Evolutionary conservation across 2,329 filamentous ascomycete species (phyloP), one percentile per base, ranked within the genome.

Genomic region (Sarocladium brachiariae): DNA sequence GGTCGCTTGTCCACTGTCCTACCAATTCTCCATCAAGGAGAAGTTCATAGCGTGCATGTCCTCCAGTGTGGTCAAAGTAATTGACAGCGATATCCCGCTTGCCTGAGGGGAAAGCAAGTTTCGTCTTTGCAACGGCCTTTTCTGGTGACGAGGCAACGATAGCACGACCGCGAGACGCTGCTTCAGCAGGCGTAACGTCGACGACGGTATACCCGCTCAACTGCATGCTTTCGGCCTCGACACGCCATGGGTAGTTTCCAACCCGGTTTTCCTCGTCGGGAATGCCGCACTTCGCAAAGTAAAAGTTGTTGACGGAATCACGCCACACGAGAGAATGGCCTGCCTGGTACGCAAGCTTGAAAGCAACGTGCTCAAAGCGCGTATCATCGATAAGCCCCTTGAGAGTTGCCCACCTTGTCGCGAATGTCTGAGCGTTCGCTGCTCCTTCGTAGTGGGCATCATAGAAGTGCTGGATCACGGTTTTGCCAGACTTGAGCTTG

Each of bases 271-370:
- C 56, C 16, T 72, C 67, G 55, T 88, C 84, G 0, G 76, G 61
- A 37, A 88, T 85, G 2, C 74, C 70, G 0, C 80, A 83, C 31
- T 80, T 64, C 59, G 79, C 81, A 59, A 70, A 58, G 64, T 85
- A 87, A 65, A 84, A 87, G 51, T 79, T 69, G 57, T 69, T 78
- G 65, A 88, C 79, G 1, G 80, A 73, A 58, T 87, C 84, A 10
- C 84, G 74, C 84, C 85, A 89, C 14, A 87, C 79, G 16, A 88
- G 71, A 0, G 81, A 73, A 63, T 88, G 85, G 0, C 84, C 84
- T 0, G 84, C 80, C 63, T 87, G 84, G 61, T 81, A 88, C 2
- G 66, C 67, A 10, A 85, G 74, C 2, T 78, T 74, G 64, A 76
- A 80, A 1, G 78, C 67, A 27, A 79, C 72, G 41, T 86, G 72